Evolutionary conservation across 768 basidiomycete species (phyloP), one percentile per base, ranked within the genome.

Genomic region (Suillus ampliporus): DNA sequence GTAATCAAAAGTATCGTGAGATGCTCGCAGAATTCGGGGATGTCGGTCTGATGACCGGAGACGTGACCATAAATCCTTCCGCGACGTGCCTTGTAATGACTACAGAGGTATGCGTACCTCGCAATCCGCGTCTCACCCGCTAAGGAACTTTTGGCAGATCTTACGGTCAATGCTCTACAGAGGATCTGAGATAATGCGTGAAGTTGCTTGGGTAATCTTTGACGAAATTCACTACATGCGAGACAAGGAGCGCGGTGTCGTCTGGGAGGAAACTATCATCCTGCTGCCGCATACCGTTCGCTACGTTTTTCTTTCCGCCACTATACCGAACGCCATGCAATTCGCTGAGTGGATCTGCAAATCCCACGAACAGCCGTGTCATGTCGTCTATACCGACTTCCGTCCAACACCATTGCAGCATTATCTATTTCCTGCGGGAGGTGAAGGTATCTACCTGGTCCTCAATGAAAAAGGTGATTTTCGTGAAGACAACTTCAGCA

Each of bases 201-300:
- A 99, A 80, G 97, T 99, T n/a, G 95, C 96, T 1, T 99, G 97
- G 97, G 97, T 99, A 61, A 88, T 99, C 67, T 99, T 99, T 75
- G 97, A 99, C 73, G 97, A 99, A 79, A 97, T 99, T 64, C 97
- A 99, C 74, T 99, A 99, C 79, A 99, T 99, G 97, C 90, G 97
- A 64, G 97, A 99, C 81, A 95, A 95, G 71, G 97, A 99, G 74
- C 92, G 97, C 68, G 97, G 97, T 67, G 97, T 99, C 21, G 97
- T 99, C 31, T 99, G 97, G 97, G 97, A 99, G 78, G 96, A 97
- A 76, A 96, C 95, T 1, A 97, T 99, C 72, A 99, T 99, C 68
- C 87, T 99, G 2, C 87, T 99, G 13, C 97, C 97, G 10, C 94
- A 97, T 75, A 90, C 88, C 15, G 97, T 99, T 65, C 95, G 92